Conservation (phyloP, 768 basidiomycete species). For the Tremella yokohamensis region DNA sequence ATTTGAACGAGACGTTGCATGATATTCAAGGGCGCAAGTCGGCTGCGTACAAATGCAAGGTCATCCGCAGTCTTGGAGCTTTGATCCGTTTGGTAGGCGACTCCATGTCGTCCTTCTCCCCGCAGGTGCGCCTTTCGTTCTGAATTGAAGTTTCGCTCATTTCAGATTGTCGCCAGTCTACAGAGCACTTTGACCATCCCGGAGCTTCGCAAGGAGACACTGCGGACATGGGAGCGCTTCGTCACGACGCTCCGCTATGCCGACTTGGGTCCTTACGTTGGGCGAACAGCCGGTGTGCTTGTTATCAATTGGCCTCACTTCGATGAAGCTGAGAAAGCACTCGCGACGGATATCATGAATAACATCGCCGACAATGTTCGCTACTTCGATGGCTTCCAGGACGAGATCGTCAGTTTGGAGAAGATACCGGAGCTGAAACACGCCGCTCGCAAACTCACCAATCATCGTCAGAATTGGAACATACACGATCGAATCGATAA, state of each 20-base stretch:
- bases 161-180: slow-evolving; percentile 89
- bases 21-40: slow-evolving; percentile 76
- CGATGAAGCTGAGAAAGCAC: slow-evolving; percentile 55
- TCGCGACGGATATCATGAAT: slow-evolving; percentile 62
- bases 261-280: slow-evolving; percentile 79
- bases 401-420: slow-evolving; percentile 76
- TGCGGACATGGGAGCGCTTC: slow-evolving; percentile 77
- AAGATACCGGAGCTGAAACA: slow-evolving; percentile 61
- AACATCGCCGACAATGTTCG: slow-evolving; percentile 64
- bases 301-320: slow-evolving; percentile 72
- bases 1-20: slow-evolving; percentile 80
- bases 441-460: slow-evolving; percentile 36
- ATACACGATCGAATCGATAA: slow-evolving; percentile 60
- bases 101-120: slow-evolving; percentile 69
- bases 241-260: slow-evolving; percentile 62
- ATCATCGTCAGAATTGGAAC: slow-evolving; percentile 56
- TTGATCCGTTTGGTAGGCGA: slow-evolving; percentile 69
- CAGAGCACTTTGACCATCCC: slow-evolving; percentile 78
- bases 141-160: slow-evolving; percentile 1
- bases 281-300: slow-evolving; percentile 79
- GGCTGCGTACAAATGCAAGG: slow-evolving; percentile 65
- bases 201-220: slow-evolving; percentile 71
- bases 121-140: slow-evolving; percentile 64
- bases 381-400: slow-evolving; percentile 60
- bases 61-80: slow-evolving; percentile 72